These are phyloP conservation scores for Leishmania turanica DNA, from an alignment of 208 protist genomes.

Conservation along the genomic window DNA sequence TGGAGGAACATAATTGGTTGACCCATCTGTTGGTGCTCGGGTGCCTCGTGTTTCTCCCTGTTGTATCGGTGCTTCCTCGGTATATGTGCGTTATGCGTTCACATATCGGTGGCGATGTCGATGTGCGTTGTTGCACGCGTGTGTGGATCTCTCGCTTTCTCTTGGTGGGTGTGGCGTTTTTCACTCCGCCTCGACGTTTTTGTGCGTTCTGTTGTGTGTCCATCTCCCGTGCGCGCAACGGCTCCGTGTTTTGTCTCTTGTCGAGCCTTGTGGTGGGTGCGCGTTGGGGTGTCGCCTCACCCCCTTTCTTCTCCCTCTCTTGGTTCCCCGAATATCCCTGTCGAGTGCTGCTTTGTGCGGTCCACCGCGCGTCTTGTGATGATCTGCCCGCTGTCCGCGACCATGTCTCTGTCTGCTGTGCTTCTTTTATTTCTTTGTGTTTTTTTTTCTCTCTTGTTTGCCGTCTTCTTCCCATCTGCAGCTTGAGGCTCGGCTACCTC, in stretches of 20 bases:
- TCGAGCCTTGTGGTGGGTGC: neutral
- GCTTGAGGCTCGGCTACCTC: neutral
- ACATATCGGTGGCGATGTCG: neutral
- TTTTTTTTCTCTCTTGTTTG: too few relatives aligned
- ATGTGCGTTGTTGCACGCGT: neutral
- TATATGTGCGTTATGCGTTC: neutral
- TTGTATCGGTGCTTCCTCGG: neutral
- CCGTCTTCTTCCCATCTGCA: neutral
- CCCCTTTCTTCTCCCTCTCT: neutral
- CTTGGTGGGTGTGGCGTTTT: neutral
- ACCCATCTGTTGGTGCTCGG: neutral
- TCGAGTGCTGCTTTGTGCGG: too few relatives aligned
- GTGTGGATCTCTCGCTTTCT: neutral
- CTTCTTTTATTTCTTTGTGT: neutral
- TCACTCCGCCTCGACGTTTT: neutral
- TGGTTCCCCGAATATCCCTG: neutral
- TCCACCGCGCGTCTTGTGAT: neutral
- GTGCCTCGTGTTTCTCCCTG: neutral
- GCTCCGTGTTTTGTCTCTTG: neutral
- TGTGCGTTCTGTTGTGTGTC: neutral
- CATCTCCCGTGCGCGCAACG: neutral
- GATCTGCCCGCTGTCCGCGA: neutral
- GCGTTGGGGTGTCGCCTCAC: neutral
- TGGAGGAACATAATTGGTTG: neutral
- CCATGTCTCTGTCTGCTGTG: neutral